phyloP scores from a whole-genome alignment of 2,329 filamentous ascomycete genomes.

The Ascomycota sp. region DNA sequence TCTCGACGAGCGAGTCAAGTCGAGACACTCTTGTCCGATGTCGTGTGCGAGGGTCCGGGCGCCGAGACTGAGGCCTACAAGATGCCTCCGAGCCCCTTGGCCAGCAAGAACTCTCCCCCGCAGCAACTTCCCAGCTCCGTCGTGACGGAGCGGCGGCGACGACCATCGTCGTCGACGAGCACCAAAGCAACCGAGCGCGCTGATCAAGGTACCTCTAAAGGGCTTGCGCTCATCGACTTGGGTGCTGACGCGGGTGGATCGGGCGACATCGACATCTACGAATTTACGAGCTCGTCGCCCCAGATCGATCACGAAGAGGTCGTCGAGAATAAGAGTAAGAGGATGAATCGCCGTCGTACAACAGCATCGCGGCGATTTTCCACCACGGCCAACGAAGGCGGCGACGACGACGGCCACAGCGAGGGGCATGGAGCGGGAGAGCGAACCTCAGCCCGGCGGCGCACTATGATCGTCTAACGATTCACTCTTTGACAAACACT shows the following conservation, averaged over 20 bases:
- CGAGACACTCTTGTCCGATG: conserved; percentile 4
- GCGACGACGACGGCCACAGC: too few species aligned
- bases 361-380: conserved; percentile 5
- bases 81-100: conserved; percentile 18
- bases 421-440: conserved; percentile 3
- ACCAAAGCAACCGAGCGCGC: conserved; percentile 3
- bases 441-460: conserved; percentile 19
- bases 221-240: too few species aligned
- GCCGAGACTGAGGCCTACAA: background rate
- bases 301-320: conserved; percentile 11
- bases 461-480: conserved; percentile 37
- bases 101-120: conserved; percentile 14
- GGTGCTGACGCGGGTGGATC: conserved; percentile 5
- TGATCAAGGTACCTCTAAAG: conserved; percentile 1
- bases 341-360: conserved; percentile 10
- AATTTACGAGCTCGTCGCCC: conserved; percentile 28
- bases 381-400: too few species aligned
- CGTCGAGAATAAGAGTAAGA: conserved; percentile 7
- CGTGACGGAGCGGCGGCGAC: conserved; percentile 18
- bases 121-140: conserved; percentile 12
- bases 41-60: too few species aligned
- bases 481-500: conserved; percentile 3
- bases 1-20: conserved; percentile 18
- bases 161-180: conserved; percentile 11
- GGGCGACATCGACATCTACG: conserved; percentile 26